Evolutionary conservation across 1,284 basidiomycete species (phyloP).

Genomic region (Sparassis latifolia): DNA sequence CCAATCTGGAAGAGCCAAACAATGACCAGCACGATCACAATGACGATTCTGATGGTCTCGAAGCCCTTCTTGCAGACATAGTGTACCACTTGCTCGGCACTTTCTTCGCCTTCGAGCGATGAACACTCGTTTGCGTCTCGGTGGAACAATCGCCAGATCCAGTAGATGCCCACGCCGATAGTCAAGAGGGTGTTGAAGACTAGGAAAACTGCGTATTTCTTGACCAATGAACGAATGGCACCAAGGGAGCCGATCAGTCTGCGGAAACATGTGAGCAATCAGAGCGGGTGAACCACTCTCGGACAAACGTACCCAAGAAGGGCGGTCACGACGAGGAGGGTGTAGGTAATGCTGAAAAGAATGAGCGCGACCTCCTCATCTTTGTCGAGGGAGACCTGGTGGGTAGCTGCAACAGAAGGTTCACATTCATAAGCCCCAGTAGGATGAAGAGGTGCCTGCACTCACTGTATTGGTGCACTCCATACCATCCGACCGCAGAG

Average conservation of each 20-base stretch:
- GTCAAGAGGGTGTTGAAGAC: constrained; percentile 41
- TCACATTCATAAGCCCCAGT: not conserved
- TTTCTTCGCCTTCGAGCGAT: constrained; percentile 10
- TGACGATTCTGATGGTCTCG: constrained; percentile 19
- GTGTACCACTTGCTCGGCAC: constrained; percentile 21
- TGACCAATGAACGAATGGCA: constrained; percentile 37
- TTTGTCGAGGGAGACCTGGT: constrained; percentile 16
- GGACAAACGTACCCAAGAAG: constrained; percentile 40
- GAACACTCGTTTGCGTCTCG: constrained; percentile 14
- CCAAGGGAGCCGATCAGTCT: constrained; percentile 45
- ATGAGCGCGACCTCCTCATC: constrained; percentile 40
- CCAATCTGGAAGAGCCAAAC: constrained; percentile 47
- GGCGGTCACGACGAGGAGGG: constrained; percentile 39
- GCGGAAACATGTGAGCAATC: not conserved
- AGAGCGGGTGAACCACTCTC: not conserved
- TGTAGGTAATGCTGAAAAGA: constrained; percentile 40
- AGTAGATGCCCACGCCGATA: constrained; percentile 42
- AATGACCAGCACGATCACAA: constrained; percentile 23
- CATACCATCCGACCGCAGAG: constrained; percentile 37
- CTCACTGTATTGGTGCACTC: constrained; percentile 19
- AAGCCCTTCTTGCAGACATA: constrained; percentile 24
- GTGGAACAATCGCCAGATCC: constrained; percentile 27
- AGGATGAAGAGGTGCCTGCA: not conserved
- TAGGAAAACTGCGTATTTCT: constrained; percentile 38
- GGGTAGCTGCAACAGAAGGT: not conserved